Base-by-base conservation (phyloP, 768 basidiomycete genomes). In the Pleurotus pulmonarius region DNA sequence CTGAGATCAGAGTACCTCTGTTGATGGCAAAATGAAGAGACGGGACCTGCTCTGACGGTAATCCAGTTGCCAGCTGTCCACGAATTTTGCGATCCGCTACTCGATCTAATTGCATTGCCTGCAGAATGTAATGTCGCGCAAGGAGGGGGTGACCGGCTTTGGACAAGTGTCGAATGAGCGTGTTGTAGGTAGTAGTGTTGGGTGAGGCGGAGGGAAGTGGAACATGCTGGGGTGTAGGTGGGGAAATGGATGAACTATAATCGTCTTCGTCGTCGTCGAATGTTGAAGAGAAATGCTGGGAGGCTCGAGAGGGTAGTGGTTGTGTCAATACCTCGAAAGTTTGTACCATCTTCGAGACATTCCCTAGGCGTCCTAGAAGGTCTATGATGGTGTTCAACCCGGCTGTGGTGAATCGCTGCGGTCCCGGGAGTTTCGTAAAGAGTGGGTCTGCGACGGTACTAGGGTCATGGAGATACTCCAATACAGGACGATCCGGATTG, bases 291-390 rank as follows among this genome's bases (percentile, higher is more conserved):
- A 76, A 71, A 60, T 76, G 73, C 64, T 77, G 71, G 47, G 69
- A 74, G 43, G 78, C 75, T 57, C 72, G 69, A 9, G 52, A 18
- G 18, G 87, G 84, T 25, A 91, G 75, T 13, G 88, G 88, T 47
- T 83, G 78, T 0, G 90, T 90, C 57, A 92, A 81, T 25, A 88
- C 83, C 61, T 92, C 91, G 63, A 92, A 93, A 1, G 86, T 78
- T 63, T 84, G 82, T 4, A 92, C 79, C 65, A 93, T 78, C 61
- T 81, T 84, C 3, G 87, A 83, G 39, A 88, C 68, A 53, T 85
- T 70, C 11, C 82, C 79, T 15, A 77, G 63, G 7, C 78, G 77
- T 12, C 89, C 90, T 7, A 91, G 78, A 63, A 85, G 77, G 56
- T 90, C 87, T 60, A 94, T 70, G 46, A 83, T 82, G 15, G 85